Conservation (phyloP, 2,329 filamentous ascomycete species). For the Amylocarpus encephaloides region DNA sequence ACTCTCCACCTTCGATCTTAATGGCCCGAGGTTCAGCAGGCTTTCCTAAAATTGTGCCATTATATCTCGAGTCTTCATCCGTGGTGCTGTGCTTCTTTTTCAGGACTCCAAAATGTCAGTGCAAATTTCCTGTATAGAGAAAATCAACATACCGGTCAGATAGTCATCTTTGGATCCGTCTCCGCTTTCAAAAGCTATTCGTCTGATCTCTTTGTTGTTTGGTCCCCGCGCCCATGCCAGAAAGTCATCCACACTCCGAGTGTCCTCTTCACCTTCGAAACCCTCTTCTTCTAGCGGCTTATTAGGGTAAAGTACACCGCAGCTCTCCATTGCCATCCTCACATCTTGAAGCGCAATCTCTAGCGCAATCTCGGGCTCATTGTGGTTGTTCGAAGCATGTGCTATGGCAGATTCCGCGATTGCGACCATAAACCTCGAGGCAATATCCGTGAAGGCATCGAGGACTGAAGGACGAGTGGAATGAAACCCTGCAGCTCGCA, state of each 20-base stretch:
- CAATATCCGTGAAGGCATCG: constrained; percentile 81
- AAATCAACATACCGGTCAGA: constrained; percentile 46
- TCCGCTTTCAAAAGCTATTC: constrained; percentile 69
- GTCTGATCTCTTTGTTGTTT: constrained; percentile 70
- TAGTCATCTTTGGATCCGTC: constrained; percentile 62
- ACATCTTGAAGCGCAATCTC: constrained; percentile 68
- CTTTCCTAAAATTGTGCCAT: constrained; percentile 76
- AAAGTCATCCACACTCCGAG: constrained; percentile 70
- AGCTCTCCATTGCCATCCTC: constrained; percentile 77
- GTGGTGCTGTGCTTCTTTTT: constrained; percentile 92
- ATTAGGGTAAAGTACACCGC: constrained; percentile 66
- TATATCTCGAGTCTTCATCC: constrained; percentile 78
- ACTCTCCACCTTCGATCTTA: constrained; percentile 70
- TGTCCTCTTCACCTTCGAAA: constrained; percentile 65
- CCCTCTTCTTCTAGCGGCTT: constrained; percentile 59
- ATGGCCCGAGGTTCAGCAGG: constrained; percentile 64
- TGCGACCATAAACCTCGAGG: constrained; percentile 70
- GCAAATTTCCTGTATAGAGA: background rate
- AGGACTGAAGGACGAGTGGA: constrained; percentile 73
- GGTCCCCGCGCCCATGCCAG: constrained; percentile 71
- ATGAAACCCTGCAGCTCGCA: constrained; percentile 87
- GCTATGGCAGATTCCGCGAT: constrained; percentile 67
- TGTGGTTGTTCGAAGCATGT: constrained; percentile 56
- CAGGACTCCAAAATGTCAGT: constrained; percentile 47
- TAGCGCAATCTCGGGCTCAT: constrained; percentile 56